Evolutionary conservation across 106 monocot genomes (phyloP), one percentile per base, ranked within the genome.

Genomic region (Xerophyta viscosa): DNA sequence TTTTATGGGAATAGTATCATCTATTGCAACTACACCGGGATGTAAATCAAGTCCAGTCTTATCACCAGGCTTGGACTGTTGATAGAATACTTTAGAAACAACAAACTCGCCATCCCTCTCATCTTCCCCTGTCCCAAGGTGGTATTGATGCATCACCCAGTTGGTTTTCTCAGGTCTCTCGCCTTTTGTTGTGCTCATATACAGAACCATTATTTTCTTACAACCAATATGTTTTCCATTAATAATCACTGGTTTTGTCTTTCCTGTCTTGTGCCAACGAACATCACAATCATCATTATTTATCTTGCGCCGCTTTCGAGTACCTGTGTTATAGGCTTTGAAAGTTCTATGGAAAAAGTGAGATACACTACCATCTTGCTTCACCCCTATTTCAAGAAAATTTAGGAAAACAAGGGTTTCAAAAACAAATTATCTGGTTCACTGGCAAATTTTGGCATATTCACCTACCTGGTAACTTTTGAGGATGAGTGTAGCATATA

Each of bases 101-200:
- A 98, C 98, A 76, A 71, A 86, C 24, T 90, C 69, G 24, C 86
- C 82, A 41, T 98, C 86, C 17, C 62, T 71, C 50, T 98, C 98
- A 69, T 98, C 77, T 47, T 98, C 98, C 10, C 66, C 86, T 23
- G 56, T 68, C 13, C 98, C 98, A 11, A 98, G 65, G 48, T 98
- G 98, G 65, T 90, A 86, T 41, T 98, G 98, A 50, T 98, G 98
- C 86, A 98, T 98, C 37, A 98, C 89, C 98, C 98, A 98, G 58
- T 86, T 82, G 5, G 90, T 98, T 31, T 90, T 98, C 62, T 82
- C 86, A 52, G 82, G 54, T 62, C 82, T 98, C 21, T 51, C 82
- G 48, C 86, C 77, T 46, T 77, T 90, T 15, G 17, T 28, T 6
- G 45, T 54, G 54, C 78, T 79, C 68, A 86, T 82, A 63, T 98